Percentiles rank a stretch among this genome's conserved stretches.
Evolutionary conservation across 495 filamentous ascomycete species (phyloP).

Genomic region (Podospora bellae-mahoneyi): DNA sequence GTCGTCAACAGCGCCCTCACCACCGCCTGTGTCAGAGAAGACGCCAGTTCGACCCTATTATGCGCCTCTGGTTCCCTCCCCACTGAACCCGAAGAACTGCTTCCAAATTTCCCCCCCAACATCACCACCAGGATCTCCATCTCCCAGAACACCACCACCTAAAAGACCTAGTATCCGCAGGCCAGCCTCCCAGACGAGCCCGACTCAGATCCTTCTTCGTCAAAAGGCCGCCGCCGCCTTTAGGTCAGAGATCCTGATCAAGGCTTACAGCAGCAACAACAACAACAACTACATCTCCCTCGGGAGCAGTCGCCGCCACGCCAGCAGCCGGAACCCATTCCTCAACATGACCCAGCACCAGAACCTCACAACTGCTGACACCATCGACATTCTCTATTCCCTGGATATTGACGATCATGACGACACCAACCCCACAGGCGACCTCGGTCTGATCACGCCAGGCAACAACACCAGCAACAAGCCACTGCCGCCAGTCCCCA

Average conservation of each 20-base stretch:
- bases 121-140: neutral
- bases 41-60: neutral
- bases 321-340: neutral
- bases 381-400: neutral
- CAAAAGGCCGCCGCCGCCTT: neutral
- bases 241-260: neutral
- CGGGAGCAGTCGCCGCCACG: neutral
- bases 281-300: neutral
- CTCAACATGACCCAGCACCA: constrained; percentile 1
- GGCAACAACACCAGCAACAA: neutral
- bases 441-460: neutral
- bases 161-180: neutral
- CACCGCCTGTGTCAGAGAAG: neutral
- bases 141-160: neutral
- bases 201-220: neutral
- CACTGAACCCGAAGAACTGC: neutral
- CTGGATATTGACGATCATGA: neutral
- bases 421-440: neutral
- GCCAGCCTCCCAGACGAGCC: constrained; percentile 1
- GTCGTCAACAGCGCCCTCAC: neutral
- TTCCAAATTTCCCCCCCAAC: constrained; percentile 5
- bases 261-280: neutral
- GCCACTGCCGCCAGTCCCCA: neutral
- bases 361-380: neutral
- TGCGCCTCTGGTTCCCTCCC: neutral